Evolutionary conservation across 768 basidiomycete species (phyloP).

Genomic region (Boletus coccyginus): DNA sequence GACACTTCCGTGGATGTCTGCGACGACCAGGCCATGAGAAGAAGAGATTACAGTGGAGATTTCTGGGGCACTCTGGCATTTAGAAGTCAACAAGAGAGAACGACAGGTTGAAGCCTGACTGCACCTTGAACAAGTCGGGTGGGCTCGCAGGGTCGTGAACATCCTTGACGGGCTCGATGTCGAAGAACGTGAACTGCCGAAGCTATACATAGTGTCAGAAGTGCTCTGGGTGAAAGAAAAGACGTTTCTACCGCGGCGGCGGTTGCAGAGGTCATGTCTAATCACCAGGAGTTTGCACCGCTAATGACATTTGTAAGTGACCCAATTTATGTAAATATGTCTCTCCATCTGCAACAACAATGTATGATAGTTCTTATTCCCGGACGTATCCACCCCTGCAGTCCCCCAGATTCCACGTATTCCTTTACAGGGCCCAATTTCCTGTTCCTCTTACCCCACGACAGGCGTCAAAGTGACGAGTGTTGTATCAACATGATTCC

Average conservation of each 20-base stretch:
- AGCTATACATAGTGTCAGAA: conserved; percentile 48
- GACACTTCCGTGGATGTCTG: conserved; percentile 83
- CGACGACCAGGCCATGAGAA: conserved; percentile 66
- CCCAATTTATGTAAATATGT: no score
- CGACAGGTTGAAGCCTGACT: conserved; percentile 1
- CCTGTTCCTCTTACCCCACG: no score
- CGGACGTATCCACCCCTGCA: no score
- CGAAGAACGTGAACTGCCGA: conserved; percentile 91
- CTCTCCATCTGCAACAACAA: no score
- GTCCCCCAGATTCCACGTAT: no score
- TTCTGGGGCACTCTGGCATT: conserved; percentile 56
- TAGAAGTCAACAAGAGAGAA: background rate
- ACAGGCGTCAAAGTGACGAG: no score
- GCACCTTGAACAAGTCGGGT: conserved; percentile 78
- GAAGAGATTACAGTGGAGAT: conserved; percentile 69
- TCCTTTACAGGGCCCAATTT: no score
- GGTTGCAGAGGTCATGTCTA: conserved; percentile 15
- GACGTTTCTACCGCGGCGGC: conserved; percentile 16
- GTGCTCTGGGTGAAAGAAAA: background rate
- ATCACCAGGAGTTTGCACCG: background rate
- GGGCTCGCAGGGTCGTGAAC: conserved; percentile 69
- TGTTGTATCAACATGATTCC: no score
- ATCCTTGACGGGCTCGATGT: conserved; percentile 73
- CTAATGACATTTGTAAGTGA: background rate
- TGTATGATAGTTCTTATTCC: no score